A percentile compares a stretch with the other conserved stretches of the same genome.
Evolutionary conservation across 305 asterid genomes (phyloP).

Genomic region (Fraxinus baroniana): DNA sequence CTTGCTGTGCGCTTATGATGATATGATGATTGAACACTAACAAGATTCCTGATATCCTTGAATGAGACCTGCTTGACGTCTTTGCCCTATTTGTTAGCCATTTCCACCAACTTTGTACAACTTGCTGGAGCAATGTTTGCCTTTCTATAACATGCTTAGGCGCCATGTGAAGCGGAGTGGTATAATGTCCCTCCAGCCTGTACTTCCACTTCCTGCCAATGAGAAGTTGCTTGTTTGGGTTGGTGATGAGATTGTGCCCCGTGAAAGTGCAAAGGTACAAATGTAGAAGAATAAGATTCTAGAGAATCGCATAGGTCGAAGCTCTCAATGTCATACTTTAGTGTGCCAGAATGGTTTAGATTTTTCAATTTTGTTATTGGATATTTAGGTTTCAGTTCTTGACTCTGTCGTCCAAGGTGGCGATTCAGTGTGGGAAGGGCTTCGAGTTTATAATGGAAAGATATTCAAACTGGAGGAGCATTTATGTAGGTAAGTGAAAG

Average conservation of each 20-base stretch:
- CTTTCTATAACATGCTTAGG: constrained; percentile 80
- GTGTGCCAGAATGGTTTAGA: neutral
- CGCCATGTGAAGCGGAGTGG: constrained; percentile 36
- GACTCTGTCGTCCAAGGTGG: constrained; percentile 99
- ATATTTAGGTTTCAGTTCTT: constrained; percentile 77
- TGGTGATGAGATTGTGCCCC: constrained; percentile 80
- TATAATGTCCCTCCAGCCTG: constrained; percentile 37
- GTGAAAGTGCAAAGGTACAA: constrained; percentile 79
- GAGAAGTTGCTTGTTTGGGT: constrained; percentile 93
- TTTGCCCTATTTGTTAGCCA: constrained; percentile 46
- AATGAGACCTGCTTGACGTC: constrained; percentile 13
- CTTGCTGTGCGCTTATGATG: neutral
- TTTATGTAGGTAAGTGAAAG: constrained; percentile 65
- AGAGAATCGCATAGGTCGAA: constrained; percentile 2
- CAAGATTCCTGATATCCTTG: constrained; percentile 11
- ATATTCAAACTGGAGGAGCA: constrained; percentile 94
- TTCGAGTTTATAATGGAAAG: constrained; percentile 74
- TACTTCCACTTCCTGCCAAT: constrained; percentile 72
- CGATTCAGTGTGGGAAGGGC: constrained; percentile 99
- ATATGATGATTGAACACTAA: constrained; percentile 2
- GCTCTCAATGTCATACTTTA: constrained; percentile 4
- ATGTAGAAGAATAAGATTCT: constrained; percentile 14
- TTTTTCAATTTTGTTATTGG: constrained; percentile 14
- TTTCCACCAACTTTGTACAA: constrained; percentile 66
- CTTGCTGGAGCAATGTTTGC: constrained; percentile 83